Evolutionary conservation across 192 early-diverging fungal genomes (phyloP).

Genomic region (Oehlia diaphana): DNA sequence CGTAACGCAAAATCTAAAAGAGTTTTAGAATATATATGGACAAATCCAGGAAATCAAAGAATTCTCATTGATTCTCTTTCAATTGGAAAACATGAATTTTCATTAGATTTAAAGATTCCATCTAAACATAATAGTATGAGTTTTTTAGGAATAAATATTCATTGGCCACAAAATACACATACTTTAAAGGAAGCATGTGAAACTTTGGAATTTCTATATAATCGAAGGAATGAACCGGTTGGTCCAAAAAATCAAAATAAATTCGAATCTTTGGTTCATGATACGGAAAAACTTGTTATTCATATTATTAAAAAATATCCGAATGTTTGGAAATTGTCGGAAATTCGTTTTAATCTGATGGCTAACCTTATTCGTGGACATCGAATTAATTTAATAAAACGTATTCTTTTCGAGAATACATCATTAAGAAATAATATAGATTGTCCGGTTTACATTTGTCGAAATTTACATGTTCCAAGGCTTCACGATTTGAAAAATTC

Average conservation of each 20-base stretch:
- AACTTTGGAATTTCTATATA: neutral
- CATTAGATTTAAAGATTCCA: neutral
- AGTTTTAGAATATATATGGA: slow-evolving; percentile 2
- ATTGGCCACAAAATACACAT: neutral
- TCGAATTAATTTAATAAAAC: neutral
- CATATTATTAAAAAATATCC: neutral
- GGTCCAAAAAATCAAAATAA: neutral
- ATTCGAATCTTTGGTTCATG: neutral
- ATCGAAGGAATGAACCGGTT: neutral
- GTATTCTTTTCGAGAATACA: neutral
- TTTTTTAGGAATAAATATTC: neutral
- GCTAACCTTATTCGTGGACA: neutral
- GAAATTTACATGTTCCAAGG: neutral
- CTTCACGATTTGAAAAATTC: neutral
- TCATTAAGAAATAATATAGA: neutral
- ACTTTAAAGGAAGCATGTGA: neutral
- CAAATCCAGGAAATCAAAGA: neutral
- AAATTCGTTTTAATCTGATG: neutral
- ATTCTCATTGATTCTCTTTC: neutral
- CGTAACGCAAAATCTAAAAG: neutral
- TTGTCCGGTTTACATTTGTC: neutral
- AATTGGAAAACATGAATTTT: neutral
- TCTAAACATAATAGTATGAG: neutral
- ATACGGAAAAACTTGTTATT: neutral
- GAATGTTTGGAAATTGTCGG: neutral